Base-by-base conservation (phyloP, 805 yeast genomes). In the Sugiyamaella floridensis region DNA sequence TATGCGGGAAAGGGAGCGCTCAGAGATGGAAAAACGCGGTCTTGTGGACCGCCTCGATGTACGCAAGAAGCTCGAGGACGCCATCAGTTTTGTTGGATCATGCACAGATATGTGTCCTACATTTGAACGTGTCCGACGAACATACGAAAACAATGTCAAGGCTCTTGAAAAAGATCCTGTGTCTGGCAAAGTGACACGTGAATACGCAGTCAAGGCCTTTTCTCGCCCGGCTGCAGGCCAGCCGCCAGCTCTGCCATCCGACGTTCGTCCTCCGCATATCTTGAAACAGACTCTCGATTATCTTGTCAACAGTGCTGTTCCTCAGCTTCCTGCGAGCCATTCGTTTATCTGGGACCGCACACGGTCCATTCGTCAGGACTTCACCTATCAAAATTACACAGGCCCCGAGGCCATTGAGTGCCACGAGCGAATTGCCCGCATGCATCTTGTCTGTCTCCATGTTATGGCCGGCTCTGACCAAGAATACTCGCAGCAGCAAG, bases 201-300 rank as follows among this genome's bases (percentile, higher is more conserved):
- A 63, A 0, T 71, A 74, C 45, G 96, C 97, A 0, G 79, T 93
- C 6, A 93, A 93, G 68, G 95, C 96, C 1, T 93, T 93, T 65
- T 86, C 95, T 19, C 76, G 99, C 60, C 97, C 99, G 0, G 96
- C 96, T 15, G 97, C 98, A 0, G 99, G 98, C 6, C 97, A 93
- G 60, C 96, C 97, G 1, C 98, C 97, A 1, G 95, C 98, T 2
- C 72, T 93, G 53, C 99, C 99, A 0, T 89, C 97, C 1, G 99
- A 93, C 66, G 99, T 93, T 2, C 76, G 99, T 55, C 96, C 99
- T 1, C 99, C 99, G 0, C 78, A 76, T 51, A 73, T 90, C 1
- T 69, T 93, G 43, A 76, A 76, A 11, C 62, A 73, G 37, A 83
- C 97, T 0, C 69, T 93, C 55, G 76, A 85, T 54, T 88, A 87